Percentiles rank a stretch among this genome's conserved stretches.
Conservation (phyloP, 306 rosid species). For the Malus asiatica region DNA sequence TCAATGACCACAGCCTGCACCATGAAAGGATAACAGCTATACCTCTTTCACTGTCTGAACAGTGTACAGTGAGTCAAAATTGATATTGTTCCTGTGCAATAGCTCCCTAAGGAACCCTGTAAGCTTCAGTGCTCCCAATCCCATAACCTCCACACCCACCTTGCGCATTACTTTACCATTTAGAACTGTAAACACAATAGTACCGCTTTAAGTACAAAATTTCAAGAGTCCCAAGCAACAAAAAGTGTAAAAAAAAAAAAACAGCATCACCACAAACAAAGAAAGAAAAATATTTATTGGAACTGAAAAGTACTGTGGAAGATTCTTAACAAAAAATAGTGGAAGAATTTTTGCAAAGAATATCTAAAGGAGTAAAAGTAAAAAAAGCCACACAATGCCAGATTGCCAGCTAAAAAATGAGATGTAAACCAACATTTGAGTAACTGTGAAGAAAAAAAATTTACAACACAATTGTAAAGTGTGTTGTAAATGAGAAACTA, state of each 20-base stretch:
- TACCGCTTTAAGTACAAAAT: background rate
- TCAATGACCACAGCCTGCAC: background rate
- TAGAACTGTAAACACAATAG: conserved; percentile 42
- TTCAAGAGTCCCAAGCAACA: background rate
- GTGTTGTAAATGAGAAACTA: too few relatives aligned
- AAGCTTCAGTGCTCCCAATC: conserved; percentile 83
- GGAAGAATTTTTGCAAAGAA: background rate
- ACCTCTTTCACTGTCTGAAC: conserved; percentile 86
- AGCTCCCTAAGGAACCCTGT: conserved; percentile 77
- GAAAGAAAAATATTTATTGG: background rate
- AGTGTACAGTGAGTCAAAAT: conserved; percentile 66
- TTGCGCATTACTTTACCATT: conserved; percentile 83
- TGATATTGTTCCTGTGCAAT: conserved; percentile 65
- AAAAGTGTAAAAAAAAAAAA: background rate
- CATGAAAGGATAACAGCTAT: background rate
- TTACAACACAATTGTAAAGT: background rate
- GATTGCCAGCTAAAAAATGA: background rate
- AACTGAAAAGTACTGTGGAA: background rate
- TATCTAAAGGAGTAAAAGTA: background rate
- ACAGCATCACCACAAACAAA: background rate
- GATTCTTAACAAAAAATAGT: background rate
- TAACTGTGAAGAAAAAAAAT: background rate
- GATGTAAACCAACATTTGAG: background rate
- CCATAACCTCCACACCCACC: conserved; percentile 85
- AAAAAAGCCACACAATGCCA: background rate